Evolutionary conservation across 2,329 filamentous ascomycete genomes (phyloP).

Genomic region (Colletotrichum melonis): DNA sequence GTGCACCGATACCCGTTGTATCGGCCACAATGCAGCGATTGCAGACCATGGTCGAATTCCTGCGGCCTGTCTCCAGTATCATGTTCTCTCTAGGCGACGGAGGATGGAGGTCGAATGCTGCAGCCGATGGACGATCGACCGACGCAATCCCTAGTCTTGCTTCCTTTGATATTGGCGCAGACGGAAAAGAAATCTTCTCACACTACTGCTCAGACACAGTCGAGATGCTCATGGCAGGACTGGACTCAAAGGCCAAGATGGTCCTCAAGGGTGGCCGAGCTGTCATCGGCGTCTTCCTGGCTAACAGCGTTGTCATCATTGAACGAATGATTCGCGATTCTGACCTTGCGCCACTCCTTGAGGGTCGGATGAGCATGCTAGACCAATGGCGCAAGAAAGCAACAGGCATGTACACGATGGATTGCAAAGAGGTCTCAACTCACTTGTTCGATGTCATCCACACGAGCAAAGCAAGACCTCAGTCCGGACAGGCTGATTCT

Average conservation of each 20-base stretch:
- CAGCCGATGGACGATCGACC: slow-evolving; percentile 65
- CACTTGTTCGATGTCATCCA: slow-evolving; percentile 92
- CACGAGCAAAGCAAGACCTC: slow-evolving; percentile 82
- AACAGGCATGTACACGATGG: slow-evolving; percentile 82
- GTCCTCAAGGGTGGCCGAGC: slow-evolving; percentile 82
- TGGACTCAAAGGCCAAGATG: slow-evolving; percentile 79
- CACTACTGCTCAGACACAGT: slow-evolving; percentile 93
- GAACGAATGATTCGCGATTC: slow-evolving; percentile 87
- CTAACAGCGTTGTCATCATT: slow-evolving; percentile 86
- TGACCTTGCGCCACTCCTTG: slow-evolving; percentile 79
- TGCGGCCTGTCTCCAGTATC: slow-evolving; percentile 87
- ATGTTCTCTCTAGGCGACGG: slow-evolving; percentile 93
- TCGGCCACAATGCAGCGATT: slow-evolving; percentile 87
- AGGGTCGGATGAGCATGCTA: slow-evolving; percentile 72
- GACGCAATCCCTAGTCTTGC: slow-evolving; percentile 77
- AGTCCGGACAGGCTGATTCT: slow-evolving; percentile 82
- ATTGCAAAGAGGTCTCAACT: slow-evolving; percentile 88
- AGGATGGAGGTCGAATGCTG: slow-evolving; percentile 77
- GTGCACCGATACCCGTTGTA: slow-evolving; percentile 81
- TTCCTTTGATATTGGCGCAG: slow-evolving; percentile 88
- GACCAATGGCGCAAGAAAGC: slow-evolving; percentile 92
- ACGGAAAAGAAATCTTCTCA: slow-evolving; percentile 87
- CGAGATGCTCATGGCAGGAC: slow-evolving; percentile 78
- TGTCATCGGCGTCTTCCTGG: slow-evolving; percentile 87
- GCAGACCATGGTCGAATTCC: slow-evolving; percentile 87